Evolutionary conservation across 345 rosid genomes (phyloP).

Genomic region (Barbarea vulgaris): DNA sequence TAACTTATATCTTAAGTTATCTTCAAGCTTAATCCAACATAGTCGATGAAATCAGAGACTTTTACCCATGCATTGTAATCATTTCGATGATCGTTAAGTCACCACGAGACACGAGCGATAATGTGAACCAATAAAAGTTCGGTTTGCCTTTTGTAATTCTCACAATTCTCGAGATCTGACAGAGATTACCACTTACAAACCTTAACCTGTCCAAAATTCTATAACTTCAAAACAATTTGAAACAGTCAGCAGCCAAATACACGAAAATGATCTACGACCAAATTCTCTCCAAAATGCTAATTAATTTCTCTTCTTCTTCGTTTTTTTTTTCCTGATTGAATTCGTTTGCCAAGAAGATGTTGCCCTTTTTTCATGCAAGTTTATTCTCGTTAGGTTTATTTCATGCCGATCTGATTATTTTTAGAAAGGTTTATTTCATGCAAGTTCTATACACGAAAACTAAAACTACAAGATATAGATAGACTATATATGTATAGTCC

Average conservation of each 20-base stretch:
- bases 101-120: slow-evolving; percentile 14
- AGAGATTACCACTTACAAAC: slow-evolving; percentile 25
- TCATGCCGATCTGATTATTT: not conserved
- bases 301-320: too few species aligned
- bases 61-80: slow-evolving; percentile 41
- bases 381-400: not conserved
- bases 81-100: slow-evolving; percentile 33
- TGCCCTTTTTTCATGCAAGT: not conserved
- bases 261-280: not conserved
- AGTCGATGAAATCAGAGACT: slow-evolving; percentile 27
- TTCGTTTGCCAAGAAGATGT: not conserved
- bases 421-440: not conserved
- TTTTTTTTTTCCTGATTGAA: too few species aligned
- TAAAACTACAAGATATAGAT: not conserved
- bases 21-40: too few species aligned
- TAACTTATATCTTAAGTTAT: too few species aligned
- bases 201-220: not conserved
- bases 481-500: too few species aligned
- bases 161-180: slow-evolving; percentile 24
- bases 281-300: not conserved
- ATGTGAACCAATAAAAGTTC: not conserved
- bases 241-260: not conserved
- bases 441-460: not conserved
- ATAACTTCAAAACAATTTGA: not conserved
- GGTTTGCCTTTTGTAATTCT: slow-evolving; percentile 17